Evolutionary conservation across 176 grass and related monocot species (phyloP).

Genomic region (sorghum (Sorghum bicolor)): Sorghum_bicolor_NCBIv3 NC_012870.2:11075001-11075500

Average conservation of each 20-base stretch:
- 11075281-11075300: not conserved
- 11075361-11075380: not conserved
- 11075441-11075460: not conserved
- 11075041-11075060: not conserved
- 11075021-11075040: conserved; percentile 56
- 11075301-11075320: not conserved
- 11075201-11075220: too few relatives aligned
- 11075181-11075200: too few relatives aligned
- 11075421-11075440: not conserved
- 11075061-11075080: not conserved
- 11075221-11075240: too few relatives aligned
- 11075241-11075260: not conserved
- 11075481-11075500: too few relatives aligned
- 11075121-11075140: too few relatives aligned
- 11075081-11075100: not conserved
- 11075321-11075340: not conserved
- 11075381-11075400: too few relatives aligned
- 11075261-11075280: not conserved
- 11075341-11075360: not conserved
- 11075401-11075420: not conserved
- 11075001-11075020: conserved; percentile 85
- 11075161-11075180: too few relatives aligned
- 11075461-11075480: not conserved
- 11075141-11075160: too few relatives aligned
- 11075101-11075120: not conserved